Evolutionary conservation across 2,329 filamentous ascomycete species (phyloP).

Genomic region (Claviceps citrina): DNA sequence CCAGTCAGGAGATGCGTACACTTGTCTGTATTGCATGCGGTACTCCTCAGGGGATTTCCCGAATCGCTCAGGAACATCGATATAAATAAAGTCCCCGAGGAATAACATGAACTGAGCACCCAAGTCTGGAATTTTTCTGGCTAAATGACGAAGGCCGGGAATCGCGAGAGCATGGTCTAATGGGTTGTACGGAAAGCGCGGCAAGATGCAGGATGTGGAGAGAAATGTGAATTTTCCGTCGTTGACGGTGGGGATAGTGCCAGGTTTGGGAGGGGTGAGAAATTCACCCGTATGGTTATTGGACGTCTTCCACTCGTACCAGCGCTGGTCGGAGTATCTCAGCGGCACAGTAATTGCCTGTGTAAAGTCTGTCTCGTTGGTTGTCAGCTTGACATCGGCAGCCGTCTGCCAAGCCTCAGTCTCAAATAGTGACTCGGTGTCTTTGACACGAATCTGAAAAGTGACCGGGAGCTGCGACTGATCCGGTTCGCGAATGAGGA

Average conservation of each 20-base stretch:
- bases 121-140: constrained; percentile 54
- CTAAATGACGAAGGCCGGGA: constrained; percentile 63
- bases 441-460: constrained; percentile 47
- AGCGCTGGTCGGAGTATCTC: constrained; percentile 49
- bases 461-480: constrained; percentile 58
- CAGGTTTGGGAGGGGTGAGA: constrained; percentile 55
- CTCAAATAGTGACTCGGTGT: constrained; percentile 35
- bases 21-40: constrained; percentile 78
- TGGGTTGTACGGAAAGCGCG: constrained; percentile 76
- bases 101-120: constrained; percentile 68
- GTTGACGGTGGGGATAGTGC: constrained; percentile 42
- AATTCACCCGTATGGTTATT: constrained; percentile 80
- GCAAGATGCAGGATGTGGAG: constrained; percentile 83
- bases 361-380: constrained; percentile 72
- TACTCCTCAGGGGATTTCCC: constrained; percentile 62
- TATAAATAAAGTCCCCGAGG: constrained; percentile 77
- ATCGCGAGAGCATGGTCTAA: constrained; percentile 71
- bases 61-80: constrained; percentile 72
- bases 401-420: constrained; percentile 49
- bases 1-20: constrained; percentile 96
- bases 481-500: constrained; percentile 76
- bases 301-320: constrained; percentile 72
- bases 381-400: constrained; percentile 49
- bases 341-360: constrained; percentile 50
- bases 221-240: constrained; percentile 74